Conservation (phyloP, 2,329 filamentous ascomycete species). For the Xylariaceae sp. region DNA sequence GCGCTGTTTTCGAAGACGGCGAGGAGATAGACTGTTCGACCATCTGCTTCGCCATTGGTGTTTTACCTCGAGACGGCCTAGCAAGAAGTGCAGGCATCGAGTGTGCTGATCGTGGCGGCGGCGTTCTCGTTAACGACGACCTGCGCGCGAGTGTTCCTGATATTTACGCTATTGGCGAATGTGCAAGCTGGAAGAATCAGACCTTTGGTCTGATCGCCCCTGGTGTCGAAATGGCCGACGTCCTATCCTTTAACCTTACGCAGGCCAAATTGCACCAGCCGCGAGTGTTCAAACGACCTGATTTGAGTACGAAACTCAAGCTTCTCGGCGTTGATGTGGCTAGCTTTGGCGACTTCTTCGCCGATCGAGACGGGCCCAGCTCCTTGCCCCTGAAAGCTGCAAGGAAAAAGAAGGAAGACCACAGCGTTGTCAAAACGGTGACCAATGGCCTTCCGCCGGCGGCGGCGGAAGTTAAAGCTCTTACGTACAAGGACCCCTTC, state of each 20-base stretch:
- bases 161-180: constrained; percentile 89
- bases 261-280: constrained; percentile 73
- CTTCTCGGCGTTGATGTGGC: constrained; percentile 88
- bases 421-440: constrained; percentile 46
- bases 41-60: constrained; percentile 88
- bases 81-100: constrained; percentile 70
- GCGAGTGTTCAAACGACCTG: constrained; percentile 75
- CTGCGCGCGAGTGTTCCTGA: constrained; percentile 71
- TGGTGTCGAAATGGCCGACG: constrained; percentile 89
- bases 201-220: constrained; percentile 89
- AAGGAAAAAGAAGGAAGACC: constrained; percentile 44
- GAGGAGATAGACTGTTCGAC: constrained; percentile 76
- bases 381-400: constrained; percentile 65
- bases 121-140: constrained; percentile 70
- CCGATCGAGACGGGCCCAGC: constrained; percentile 80
- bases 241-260: constrained; percentile 88
- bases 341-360: constrained; percentile 92
- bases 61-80: constrained; percentile 78
- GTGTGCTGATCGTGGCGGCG: constrained; percentile 72
- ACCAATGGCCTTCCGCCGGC: constrained; percentile 59
- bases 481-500: constrained; percentile 90
- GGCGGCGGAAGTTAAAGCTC: constrained; percentile 71
- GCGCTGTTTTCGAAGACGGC: constrained; percentile 80
- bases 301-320: constrained; percentile 91
- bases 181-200: constrained; percentile 84